Conservation (phyloP, 306 rosid genomes). For the Quercus bicolor region DNA sequence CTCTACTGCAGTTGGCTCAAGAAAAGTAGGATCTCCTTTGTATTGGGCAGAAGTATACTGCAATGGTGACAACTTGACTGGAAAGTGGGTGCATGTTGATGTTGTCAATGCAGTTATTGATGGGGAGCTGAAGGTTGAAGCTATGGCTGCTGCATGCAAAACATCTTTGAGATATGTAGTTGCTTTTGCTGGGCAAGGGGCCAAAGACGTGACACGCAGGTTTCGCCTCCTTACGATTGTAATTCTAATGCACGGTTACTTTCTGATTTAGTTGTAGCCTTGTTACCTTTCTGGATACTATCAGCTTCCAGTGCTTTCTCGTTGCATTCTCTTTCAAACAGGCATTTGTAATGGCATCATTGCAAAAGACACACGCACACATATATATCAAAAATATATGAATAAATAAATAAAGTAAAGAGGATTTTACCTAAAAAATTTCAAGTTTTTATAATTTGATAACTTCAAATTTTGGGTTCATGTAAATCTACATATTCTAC, state of each 20-base stretch:
- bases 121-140: slow-evolving; percentile 87
- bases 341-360: neutral
- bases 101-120: slow-evolving; percentile 75
- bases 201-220: slow-evolving; percentile 99
- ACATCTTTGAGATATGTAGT: slow-evolving; percentile 81
- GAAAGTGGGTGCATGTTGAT: slow-evolving; percentile 96
- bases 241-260: neutral
- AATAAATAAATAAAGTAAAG: neutral
- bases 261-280: neutral
- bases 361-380: neutral
- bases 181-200: slow-evolving; percentile 94
- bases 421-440: neutral
- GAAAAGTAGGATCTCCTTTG: slow-evolving; percentile 76
- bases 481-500: neutral
- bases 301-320: neutral
- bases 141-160: slow-evolving; percentile 81
- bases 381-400: neutral
- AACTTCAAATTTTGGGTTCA: neutral
- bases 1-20: slow-evolving; percentile 81
- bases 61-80: slow-evolving; percentile 78
- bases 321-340: neutral
- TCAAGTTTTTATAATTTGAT: neutral
- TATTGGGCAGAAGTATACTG: slow-evolving; percentile 97
- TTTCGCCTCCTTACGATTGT: slow-evolving; percentile 31
- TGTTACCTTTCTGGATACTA: slow-evolving; percentile 14